phyloP scores from a whole-genome alignment of 768 basidiomycete genomes.

The Tremella fuciformis region DNA sequence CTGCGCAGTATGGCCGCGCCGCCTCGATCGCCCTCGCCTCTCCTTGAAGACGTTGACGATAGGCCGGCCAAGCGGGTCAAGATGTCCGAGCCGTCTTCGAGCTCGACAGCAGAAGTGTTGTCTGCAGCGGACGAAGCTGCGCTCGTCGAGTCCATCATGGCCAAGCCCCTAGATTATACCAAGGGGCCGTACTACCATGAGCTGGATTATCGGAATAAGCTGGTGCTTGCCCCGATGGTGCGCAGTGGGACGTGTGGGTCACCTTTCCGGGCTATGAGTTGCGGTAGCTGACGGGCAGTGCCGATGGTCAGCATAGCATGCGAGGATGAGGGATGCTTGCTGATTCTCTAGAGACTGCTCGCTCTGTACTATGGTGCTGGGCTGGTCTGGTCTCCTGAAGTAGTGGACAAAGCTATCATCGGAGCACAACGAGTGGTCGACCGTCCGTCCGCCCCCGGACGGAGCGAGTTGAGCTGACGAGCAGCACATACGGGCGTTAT shows the following conservation, averaged over 20 bases:
- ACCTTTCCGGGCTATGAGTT: background rate
- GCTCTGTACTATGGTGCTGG: slow-evolving; percentile 89
- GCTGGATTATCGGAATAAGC: slow-evolving; percentile 73
- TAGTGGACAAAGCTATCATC: slow-evolving; percentile 92
- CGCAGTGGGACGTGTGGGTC: slow-evolving; percentile 68
- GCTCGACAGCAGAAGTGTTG: background rate
- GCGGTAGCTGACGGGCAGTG: slow-evolving; percentile 56
- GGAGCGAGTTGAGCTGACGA: slow-evolving; percentile 11
- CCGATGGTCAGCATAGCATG: slow-evolving; percentile 57
- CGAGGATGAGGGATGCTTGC: background rate
- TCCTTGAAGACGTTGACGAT: too few species aligned
- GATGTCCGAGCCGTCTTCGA: background rate
- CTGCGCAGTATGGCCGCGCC: too few species aligned
- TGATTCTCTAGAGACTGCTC: slow-evolving; percentile 55
- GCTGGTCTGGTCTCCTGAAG: slow-evolving; percentile 94
- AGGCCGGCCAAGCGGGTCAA: background rate
- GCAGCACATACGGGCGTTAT: slow-evolving; percentile 83
- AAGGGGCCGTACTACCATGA: slow-evolving; percentile 35
- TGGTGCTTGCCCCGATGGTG: slow-evolving; percentile 98
- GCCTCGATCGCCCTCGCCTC: too few species aligned
- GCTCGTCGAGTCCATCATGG: slow-evolving; percentile 37
- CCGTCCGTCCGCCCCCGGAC: slow-evolving; percentile 59
- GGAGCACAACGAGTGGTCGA: slow-evolving; percentile 79
- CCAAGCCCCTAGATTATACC: slow-evolving; percentile 28
- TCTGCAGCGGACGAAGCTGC: slow-evolving; percentile 13